phyloP scores from a whole-genome alignment of 164 flowering plant species.

The Platanus orientalis region DNA sequence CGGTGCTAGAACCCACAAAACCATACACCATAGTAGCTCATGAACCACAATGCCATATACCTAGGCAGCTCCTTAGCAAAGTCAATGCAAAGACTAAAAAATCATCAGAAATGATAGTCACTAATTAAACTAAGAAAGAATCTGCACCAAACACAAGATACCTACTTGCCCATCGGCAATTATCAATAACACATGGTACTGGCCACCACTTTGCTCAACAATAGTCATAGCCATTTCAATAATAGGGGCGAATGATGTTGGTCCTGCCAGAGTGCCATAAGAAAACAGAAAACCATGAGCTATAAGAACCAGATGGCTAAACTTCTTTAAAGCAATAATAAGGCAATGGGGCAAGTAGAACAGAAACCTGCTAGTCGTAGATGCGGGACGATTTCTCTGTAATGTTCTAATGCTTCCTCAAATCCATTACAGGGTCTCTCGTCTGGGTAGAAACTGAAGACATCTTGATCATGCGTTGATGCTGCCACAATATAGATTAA shows the following conservation, averaged over 20 bases:
- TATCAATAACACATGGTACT: slow-evolving; percentile 89
- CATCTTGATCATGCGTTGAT: slow-evolving; percentile 85
- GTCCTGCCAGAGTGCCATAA: slow-evolving; percentile 58
- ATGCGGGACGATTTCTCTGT: slow-evolving; percentile 75
- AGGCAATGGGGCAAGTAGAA: slow-evolving; percentile 1
- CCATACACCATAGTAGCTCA: too few species aligned
- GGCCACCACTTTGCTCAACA: slow-evolving; percentile 90
- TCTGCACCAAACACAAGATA: not conserved
- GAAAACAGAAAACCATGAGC: slow-evolving; percentile 3
- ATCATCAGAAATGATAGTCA: not conserved
- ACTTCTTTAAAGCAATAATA: not conserved
- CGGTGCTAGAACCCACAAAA: too few species aligned
- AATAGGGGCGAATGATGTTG: slow-evolving; percentile 94
- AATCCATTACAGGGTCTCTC: slow-evolving; percentile 80
- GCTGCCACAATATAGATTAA: slow-evolving; percentile 46
- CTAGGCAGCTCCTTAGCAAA: too few species aligned
- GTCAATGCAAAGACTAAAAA: too few species aligned
- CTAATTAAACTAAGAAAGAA: not conserved
- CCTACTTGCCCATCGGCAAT: slow-evolving; percentile 98
- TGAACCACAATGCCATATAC: too few species aligned
- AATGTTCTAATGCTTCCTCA: slow-evolving; percentile 72
- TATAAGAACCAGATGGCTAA: not conserved
- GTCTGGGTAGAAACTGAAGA: slow-evolving; percentile 80
- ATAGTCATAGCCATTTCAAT: slow-evolving; percentile 87
- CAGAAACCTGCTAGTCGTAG: slow-evolving; percentile 72